Evolutionary conservation across 495 filamentous ascomycete species (phyloP).

Genomic region (Tuber aestivum): DNA sequence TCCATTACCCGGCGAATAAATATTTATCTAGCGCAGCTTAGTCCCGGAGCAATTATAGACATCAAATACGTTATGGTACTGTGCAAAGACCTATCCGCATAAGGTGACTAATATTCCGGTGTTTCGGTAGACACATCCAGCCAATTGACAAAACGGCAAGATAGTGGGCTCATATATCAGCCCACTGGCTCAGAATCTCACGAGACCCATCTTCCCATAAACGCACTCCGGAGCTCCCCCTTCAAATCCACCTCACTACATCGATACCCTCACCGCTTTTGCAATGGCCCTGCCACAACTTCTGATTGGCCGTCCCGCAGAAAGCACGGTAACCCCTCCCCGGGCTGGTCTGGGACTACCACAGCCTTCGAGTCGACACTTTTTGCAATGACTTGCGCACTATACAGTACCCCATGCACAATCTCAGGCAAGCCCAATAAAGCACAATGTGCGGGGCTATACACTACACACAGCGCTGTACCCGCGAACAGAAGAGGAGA

Average conservation of each 20-base stretch:
- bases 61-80: not conserved
- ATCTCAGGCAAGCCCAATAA: too few relatives aligned
- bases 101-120: not conserved
- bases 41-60: not conserved
- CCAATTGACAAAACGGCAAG: not conserved
- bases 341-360: not conserved
- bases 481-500: not conserved
- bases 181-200: not conserved
- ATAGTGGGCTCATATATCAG: not conserved
- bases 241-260: not conserved
- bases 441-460: too few relatives aligned
- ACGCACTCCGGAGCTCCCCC: not conserved
- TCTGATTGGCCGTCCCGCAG: not conserved
- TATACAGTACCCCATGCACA: not conserved
- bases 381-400: not conserved
- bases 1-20: not conserved
- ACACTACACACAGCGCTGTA: too few relatives aligned
- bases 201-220: not conserved
- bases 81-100: not conserved
- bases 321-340: not conserved
- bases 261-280: not conserved
- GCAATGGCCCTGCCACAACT: not conserved
- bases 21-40: not conserved
- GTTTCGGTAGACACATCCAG: not conserved
- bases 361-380: not conserved